A percentile compares a stretch with the other conserved stretches of the same genome.
Evolutionary conservation across 169 alveolate species (phyloP).

Genomic region (Eimeria tenella): DNA sequence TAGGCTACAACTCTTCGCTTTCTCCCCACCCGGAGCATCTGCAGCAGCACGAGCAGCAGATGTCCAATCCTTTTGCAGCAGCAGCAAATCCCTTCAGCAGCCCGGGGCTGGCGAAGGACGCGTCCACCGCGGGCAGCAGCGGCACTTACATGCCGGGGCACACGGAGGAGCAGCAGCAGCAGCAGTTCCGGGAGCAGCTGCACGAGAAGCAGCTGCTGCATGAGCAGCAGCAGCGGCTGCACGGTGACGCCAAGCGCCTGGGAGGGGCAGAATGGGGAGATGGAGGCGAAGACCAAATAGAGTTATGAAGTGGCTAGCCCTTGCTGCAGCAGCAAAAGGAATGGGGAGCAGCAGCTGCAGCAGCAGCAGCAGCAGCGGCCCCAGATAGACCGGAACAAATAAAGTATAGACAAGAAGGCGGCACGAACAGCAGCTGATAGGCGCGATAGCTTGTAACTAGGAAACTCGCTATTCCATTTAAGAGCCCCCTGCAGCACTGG

Average conservation of each 20-base stretch:
- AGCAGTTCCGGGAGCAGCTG: conserved; percentile 34
- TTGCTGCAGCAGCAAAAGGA: conserved; percentile 11
- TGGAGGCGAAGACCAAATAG: not conserved
- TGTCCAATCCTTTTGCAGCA: not conserved
- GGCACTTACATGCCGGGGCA: not conserved
- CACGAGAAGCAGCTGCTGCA: not conserved
- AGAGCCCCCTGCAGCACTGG: too few species aligned
- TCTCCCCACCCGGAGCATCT: not conserved
- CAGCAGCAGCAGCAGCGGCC: not conserved
- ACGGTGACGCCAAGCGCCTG: not conserved
- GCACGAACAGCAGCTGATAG: not conserved
- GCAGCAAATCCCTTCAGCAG: conserved; percentile 17
- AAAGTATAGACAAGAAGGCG: not conserved
- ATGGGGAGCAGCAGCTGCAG: conserved; percentile 9
- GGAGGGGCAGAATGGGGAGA: not conserved
- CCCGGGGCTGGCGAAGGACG: not conserved
- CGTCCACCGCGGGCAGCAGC: not conserved
- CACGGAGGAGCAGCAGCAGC: not conserved
- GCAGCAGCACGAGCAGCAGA: conserved; percentile 34
- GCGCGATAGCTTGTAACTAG: too few species aligned
- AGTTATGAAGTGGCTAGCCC: not conserved
- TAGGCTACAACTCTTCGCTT: not conserved
- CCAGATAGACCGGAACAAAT: not conserved
- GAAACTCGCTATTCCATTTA: too few species aligned
- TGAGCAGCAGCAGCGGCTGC: conserved; percentile 1